A percentile compares a stretch with the other conserved stretches of the same genome.
These are phyloP conservation scores for Aureococcus anophagefferens DNA, from an alignment of 108 stramenopile genomes.

Conservation along the genomic window DNA sequence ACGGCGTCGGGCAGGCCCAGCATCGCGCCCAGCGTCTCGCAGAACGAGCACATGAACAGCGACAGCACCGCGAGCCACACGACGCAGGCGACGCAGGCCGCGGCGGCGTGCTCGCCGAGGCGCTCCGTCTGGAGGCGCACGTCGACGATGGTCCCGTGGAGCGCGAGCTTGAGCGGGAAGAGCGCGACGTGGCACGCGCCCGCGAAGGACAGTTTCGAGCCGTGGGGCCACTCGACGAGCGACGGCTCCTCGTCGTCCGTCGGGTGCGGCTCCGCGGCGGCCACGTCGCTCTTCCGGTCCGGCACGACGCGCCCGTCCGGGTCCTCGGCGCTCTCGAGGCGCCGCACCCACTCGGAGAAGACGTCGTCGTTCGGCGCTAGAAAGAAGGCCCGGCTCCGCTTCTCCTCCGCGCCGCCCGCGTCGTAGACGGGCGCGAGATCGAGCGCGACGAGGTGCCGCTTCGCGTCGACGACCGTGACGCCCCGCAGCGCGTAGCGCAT, in stretches of 20 bases:
- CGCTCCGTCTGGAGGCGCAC: neutral
- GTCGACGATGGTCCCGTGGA: neutral
- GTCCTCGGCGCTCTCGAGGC: no score
- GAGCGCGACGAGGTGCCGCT: no score
- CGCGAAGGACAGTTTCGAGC: neutral
- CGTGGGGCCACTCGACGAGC: neutral
- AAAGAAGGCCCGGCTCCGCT: no score
- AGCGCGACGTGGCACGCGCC: neutral
- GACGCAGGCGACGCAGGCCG: conserved; percentile 17
- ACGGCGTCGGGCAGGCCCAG: conserved; percentile 23
- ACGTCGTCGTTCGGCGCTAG: no score
- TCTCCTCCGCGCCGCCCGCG: no score
- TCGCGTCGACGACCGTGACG: no score
- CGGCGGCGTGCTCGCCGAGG: neutral
- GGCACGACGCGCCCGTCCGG: no score
- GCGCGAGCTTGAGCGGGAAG: neutral
- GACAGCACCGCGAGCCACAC: conserved; percentile 27
- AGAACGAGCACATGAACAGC: conserved; percentile 19
- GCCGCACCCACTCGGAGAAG: no score
- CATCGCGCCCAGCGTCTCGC: conserved; percentile 6
- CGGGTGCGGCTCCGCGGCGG: no score
- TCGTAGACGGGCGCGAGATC: no score
- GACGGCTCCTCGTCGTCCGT: neutral
- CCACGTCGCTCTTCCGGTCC: no score
- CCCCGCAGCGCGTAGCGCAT: no score